These are phyloP conservation scores for Scheffersomyces segobiensis DNA, from an alignment of 1,139 yeast genomes.

Conservation along the genomic window DNA sequence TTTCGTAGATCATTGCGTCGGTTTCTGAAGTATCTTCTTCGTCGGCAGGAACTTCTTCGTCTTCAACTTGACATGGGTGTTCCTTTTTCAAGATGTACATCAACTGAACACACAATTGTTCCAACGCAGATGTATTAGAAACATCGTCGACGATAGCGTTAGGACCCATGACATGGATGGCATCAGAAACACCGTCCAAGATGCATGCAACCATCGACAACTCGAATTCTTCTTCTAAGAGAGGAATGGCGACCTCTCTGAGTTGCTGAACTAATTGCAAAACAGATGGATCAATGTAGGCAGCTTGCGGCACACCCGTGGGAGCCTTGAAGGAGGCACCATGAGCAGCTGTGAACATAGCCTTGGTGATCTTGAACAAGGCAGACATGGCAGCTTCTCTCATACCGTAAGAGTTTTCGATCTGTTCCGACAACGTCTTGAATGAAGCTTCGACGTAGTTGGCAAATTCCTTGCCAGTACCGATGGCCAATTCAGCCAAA, in stretches of 20 bases:
- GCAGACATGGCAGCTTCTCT: conserved; percentile 84
- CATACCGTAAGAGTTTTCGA: conserved; percentile 86
- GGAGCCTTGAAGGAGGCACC: conserved; percentile 58
- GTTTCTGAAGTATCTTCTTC: conserved; percentile 79
- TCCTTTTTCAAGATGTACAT: conserved; percentile 73
- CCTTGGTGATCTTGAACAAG: conserved; percentile 79
- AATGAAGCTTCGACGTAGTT: conserved; percentile 76
- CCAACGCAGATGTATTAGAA: conserved; percentile 59
- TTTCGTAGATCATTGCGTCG: conserved; percentile 81
- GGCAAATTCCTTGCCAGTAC: conserved; percentile 78
- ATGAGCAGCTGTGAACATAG: conserved; percentile 62
- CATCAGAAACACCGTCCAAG: conserved; percentile 72
- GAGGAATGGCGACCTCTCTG: conserved; percentile 62
- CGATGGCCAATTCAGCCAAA: conserved; percentile 81
- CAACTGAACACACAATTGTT: conserved; percentile 67
- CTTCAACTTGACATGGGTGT: conserved; percentile 76
- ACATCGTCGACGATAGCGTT: conserved; percentile 63
- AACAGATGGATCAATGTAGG: conserved; percentile 59
- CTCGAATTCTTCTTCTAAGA: conserved; percentile 79
- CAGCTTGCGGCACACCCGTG: conserved; percentile 68
- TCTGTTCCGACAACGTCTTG: conserved; percentile 65
- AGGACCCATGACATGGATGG: conserved; percentile 73
- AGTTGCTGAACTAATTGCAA: conserved; percentile 63
- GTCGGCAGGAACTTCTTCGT: conserved; percentile 53
- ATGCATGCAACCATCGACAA: conserved; percentile 76